Base-by-base conservation (phyloP, 83 land plant genomes). In the Picea abies region DNA sequence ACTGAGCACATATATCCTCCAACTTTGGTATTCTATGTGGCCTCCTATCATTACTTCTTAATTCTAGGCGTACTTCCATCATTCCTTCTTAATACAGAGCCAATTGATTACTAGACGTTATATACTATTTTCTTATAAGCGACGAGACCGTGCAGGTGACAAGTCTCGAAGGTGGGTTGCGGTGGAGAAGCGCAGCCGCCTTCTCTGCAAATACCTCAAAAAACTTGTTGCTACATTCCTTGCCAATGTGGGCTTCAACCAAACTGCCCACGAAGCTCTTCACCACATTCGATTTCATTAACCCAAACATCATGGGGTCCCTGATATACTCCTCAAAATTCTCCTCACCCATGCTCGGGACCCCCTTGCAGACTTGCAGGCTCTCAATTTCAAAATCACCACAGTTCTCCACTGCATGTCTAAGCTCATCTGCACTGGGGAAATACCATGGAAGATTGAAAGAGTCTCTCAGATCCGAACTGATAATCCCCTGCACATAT, bases 401-500 rank as follows among this genome's bases (percentile, higher is more conserved):
- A 26, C 35, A 2, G 37, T 58, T 26, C 25, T 77, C 79, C 0
- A 15, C 62, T 23, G 63, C 79, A 4, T 22, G 3, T 25, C 29
- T 29, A 29, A 29, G 1, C 29, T 29, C 29, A 29, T 29, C 29
- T 29, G 29, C 29, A 29, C 1, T 77, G 4, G 79, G 79, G 11
- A 77, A 77, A 58, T 77, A 77, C 79, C 79, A 77, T 26, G 79
- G 79, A 22, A 77, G 79, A 77, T 77, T 77, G 63, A n/a, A n/a
- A n/a, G n/a, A n/a, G n/a, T n/a, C n/a, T n/a, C n/a, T n/a, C n/a
- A n/a, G n/a, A n/a, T n/a, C 79, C 58, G 44, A 4, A 37, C 62
- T 77, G 11, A 77, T 23, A 11, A 56, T 26, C 3, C 79, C 79
- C 79, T 77, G 79, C 79, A 77, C 44, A 23, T 67, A 29, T 17